Evolutionary conservation across 2,329 filamentous ascomycete species (phyloP).

Genomic region (Pseudogymnoascus sp.): DNA sequence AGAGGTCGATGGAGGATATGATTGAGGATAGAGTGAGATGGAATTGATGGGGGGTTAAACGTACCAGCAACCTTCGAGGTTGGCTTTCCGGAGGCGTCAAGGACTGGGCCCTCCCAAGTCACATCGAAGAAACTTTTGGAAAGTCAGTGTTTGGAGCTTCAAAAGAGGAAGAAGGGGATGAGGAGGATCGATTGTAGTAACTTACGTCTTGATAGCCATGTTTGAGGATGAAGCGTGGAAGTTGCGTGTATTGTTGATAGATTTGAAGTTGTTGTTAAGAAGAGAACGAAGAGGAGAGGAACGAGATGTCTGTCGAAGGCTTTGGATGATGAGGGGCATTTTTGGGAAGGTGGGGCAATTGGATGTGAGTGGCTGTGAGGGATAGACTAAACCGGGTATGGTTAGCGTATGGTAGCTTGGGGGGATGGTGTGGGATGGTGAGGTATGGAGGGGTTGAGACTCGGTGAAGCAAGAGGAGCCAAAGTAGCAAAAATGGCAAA

Average conservation of each 20-base stretch:
- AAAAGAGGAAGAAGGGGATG: conserved; percentile 5
- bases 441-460: conserved; percentile 13
- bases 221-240: conserved; percentile 60
- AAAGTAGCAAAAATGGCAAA: not conserved
- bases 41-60: conserved; percentile 24
- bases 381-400: conserved; percentile 22
- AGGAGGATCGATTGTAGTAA: conserved; percentile 22
- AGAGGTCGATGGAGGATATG: not conserved
- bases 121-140: conserved; percentile 59
- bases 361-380: conserved; percentile 24
- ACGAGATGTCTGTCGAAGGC: conserved; percentile 25
- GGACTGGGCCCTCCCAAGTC: conserved; percentile 62
- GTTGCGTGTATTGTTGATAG: conserved; percentile 34
- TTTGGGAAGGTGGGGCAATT: conserved; percentile 35
- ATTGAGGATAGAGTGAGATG: conserved; percentile 14
- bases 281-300: conserved; percentile 29
- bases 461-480: not conserved
- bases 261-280: conserved; percentile 31
- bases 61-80: conserved; percentile 53
- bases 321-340: conserved; percentile 30
- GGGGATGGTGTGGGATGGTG: conserved; percentile 23
- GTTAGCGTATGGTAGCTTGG: conserved; percentile 25
- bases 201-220: conserved; percentile 70
- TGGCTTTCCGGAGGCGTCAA: conserved; percentile 51
- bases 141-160: conserved; percentile 16